Evolutionary conservation across 129 eudicot genomes (phyloP).

Genomic region (Pulicaria dysenterica): DNA sequence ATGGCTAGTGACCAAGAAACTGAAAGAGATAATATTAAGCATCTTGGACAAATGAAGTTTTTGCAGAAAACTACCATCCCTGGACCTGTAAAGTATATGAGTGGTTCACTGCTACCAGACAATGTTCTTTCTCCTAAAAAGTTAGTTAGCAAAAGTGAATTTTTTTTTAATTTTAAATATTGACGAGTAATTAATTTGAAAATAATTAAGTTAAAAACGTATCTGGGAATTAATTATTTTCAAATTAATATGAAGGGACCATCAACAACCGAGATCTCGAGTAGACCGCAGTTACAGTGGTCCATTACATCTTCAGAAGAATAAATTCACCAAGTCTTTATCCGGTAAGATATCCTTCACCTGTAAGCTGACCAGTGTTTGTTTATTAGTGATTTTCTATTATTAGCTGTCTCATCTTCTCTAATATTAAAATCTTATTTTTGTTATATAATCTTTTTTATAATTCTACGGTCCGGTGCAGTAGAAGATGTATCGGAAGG

Average conservation of each 20-base stretch:
- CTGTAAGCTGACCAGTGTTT: background rate
- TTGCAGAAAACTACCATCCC: conserved; percentile 41
- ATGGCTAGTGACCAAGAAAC: conserved; percentile 49
- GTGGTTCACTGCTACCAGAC: conserved; percentile 72
- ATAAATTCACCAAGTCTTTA: conserved; percentile 35
- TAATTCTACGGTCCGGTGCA: conserved; percentile 28
- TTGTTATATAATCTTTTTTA: background rate
- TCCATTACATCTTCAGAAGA: conserved; percentile 72
- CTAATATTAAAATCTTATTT: background rate
- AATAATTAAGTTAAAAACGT: background rate
- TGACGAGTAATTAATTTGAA: background rate
- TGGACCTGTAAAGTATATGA: conserved; percentile 47
- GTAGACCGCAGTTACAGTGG: conserved; percentile 73
- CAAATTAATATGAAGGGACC: conserved; percentile 54
- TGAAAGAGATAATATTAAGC: conserved; percentile 40
- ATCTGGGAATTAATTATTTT: conserved; percentile 24
- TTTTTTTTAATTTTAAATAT: conserved; percentile 7
- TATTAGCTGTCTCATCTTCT: background rate
- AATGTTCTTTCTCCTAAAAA: conserved; percentile 55
- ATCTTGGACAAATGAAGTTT: conserved; percentile 35
- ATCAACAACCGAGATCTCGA: conserved; percentile 45
- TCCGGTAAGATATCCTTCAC: conserved; percentile 45
- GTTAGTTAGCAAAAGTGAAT: conserved; percentile 51
- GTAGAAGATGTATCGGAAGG: conserved; percentile 70
- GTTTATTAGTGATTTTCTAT: background rate